Conservation (phyloP, 305 asterid genomes). For the Fraxinus floribunda region DNA sequence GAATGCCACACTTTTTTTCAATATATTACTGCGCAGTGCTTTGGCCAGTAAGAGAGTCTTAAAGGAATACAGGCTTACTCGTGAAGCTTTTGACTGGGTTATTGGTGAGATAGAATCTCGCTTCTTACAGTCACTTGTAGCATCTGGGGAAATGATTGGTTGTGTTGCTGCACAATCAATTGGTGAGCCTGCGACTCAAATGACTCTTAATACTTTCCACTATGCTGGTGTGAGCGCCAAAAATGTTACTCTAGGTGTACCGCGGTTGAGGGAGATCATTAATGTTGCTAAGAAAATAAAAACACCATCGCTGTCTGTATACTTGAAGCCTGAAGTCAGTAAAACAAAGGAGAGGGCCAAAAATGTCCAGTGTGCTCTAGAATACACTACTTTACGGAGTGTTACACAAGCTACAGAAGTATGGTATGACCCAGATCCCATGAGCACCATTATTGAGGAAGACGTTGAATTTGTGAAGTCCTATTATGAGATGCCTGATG, state of each 20-base stretch:
- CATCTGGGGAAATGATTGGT: constrained; percentile 98
- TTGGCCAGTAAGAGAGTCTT: constrained; percentile 94
- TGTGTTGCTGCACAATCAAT: constrained; percentile 98
- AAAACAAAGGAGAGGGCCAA: constrained; percentile 90
- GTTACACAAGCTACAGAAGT: constrained; percentile 98
- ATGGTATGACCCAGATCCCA: constrained; percentile 98
- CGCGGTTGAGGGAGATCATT: constrained; percentile 97
- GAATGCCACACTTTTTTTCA: constrained; percentile 96
- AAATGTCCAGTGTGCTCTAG: constrained; percentile 94
- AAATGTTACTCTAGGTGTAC: constrained; percentile 98
- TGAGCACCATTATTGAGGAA: constrained; percentile 85
- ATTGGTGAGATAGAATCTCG: constrained; percentile 97
- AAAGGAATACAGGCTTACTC: constrained; percentile 87
- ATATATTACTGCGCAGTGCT: constrained; percentile 91
- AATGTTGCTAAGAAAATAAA: constrained; percentile 96
- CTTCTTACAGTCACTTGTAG: constrained; percentile 93
- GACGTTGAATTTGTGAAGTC: constrained; percentile 95
- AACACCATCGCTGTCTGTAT: constrained; percentile 96
- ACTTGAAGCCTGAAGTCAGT: constrained; percentile 70
- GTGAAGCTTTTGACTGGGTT: constrained; percentile 98
- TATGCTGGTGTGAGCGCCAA: constrained; percentile 99
- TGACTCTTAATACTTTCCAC: constrained; percentile 97
- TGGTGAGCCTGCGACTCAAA: constrained; percentile 99
- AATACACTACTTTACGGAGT: constrained; percentile 88
- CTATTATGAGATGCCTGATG: constrained; percentile 97